Percentiles rank a stretch among this genome's conserved stretches.
These are phyloP conservation scores for Starmerella davenportii DNA, from an alignment of 805 yeast species.

Conservation along the genomic window DNA sequence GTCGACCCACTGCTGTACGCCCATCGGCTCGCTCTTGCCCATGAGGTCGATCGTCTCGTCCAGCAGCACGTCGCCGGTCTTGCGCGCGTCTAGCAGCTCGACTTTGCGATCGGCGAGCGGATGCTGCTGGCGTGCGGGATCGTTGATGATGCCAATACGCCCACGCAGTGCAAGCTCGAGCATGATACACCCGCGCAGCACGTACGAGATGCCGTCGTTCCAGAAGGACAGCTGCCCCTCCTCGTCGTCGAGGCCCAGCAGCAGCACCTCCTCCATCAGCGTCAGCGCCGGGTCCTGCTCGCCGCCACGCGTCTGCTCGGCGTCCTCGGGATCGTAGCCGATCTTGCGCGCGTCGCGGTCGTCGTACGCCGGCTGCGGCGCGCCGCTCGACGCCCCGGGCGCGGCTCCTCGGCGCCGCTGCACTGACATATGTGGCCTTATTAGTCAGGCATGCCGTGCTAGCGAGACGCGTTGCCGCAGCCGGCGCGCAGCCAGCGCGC, in stretches of 20 bases:
- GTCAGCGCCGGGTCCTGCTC: conserved; percentile 55
- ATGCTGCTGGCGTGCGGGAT: conserved; percentile 76
- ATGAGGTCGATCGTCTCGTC: conserved; percentile 87
- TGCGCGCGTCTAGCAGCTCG: conserved; percentile 66
- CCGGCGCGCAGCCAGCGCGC: too few species aligned
- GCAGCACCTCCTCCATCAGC: conserved; percentile 86
- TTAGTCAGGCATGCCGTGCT: too few species aligned
- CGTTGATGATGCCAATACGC: conserved; percentile 74
- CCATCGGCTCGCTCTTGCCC: conserved; percentile 54
- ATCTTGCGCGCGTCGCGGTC: conserved; percentile 17
- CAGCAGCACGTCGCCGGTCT: conserved; percentile 86
- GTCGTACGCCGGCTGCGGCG: not conserved
- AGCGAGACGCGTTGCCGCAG: too few species aligned
- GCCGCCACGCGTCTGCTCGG: conserved; percentile 25
- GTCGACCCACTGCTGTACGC: conserved; percentile 85
- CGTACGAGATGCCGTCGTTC: conserved; percentile 95
- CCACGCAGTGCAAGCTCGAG: conserved; percentile 85
- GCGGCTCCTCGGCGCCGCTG: conserved; percentile 17
- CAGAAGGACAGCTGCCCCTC: conserved; percentile 94
- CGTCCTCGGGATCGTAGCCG: conserved; percentile 53
- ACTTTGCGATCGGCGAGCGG: conserved; percentile 74
- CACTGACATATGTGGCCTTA: conserved; percentile 4
- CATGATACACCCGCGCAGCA: conserved; percentile 82
- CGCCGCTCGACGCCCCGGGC: conserved; percentile 1
- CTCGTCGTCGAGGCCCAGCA: conserved; percentile 84